phyloP scores from a whole-genome alignment of 176 grass and related monocot genomes.

The Eleusine coracana region DNA sequence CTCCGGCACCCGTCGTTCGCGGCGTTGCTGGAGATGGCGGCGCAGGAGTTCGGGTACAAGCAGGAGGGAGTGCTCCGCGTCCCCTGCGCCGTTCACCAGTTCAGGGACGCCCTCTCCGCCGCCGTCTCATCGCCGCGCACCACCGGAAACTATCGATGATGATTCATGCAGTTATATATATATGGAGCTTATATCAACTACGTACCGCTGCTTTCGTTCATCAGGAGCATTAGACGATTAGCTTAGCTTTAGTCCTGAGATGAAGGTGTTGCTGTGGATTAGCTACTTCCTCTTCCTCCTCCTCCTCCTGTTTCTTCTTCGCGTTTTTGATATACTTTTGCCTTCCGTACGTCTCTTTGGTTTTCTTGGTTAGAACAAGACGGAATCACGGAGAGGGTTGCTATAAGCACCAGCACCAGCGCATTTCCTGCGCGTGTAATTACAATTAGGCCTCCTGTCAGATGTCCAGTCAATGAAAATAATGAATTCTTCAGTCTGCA shows the following conservation, averaged over 20 bases:
- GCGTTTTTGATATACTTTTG: neutral
- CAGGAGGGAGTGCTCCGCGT: slow-evolving; percentile 75
- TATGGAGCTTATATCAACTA: neutral
- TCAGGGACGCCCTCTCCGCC: slow-evolving; percentile 46
- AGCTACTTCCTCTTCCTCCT: too few species aligned
- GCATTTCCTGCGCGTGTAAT: neutral
- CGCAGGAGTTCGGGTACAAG: slow-evolving; percentile 70
- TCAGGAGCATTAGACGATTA: neutral
- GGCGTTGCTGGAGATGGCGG: slow-evolving; percentile 62
- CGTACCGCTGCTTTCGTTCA: neutral
- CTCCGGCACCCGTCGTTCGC: slow-evolving; percentile 61
- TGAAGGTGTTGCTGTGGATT: too few species aligned
- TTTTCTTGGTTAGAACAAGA: neutral
- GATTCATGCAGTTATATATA: neutral
- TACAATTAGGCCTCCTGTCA: slow-evolving; percentile 16
- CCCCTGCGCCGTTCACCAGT: slow-evolving; percentile 57
- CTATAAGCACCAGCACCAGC: neutral
- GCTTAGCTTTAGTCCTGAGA: neutral
- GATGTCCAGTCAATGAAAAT: neutral
- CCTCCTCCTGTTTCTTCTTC: neutral
- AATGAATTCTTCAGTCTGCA: neutral
- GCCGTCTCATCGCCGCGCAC: neutral
- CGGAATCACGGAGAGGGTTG: neutral
- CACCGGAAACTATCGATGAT: neutral
- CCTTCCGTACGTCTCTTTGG: neutral